Evolutionary conservation across 352 stramenopile species (phyloP).

Genomic region (Globisporangium megalacanthum): DNA sequence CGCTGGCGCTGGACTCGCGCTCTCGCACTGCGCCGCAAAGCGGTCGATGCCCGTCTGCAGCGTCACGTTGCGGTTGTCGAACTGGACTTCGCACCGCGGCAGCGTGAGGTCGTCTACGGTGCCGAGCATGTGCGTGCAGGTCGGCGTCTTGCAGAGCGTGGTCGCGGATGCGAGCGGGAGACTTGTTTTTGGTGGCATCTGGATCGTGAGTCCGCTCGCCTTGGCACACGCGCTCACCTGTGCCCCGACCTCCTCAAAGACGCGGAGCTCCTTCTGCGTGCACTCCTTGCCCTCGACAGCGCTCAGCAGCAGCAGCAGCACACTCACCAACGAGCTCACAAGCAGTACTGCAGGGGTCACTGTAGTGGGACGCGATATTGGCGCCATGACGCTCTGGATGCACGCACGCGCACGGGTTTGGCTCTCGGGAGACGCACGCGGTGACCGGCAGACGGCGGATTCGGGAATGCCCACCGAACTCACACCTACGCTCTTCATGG

Average conservation of each 20-base stretch:
- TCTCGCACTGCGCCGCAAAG: constrained; percentile 41
- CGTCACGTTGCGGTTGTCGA: constrained; percentile 47
- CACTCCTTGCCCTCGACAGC: constrained; percentile 16
- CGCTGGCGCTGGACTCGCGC: constrained; percentile 20
- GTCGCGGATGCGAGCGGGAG: constrained; percentile 24
- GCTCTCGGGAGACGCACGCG: too few species aligned
- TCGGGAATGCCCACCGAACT: neutral
- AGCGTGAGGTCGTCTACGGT: constrained; percentile 52
- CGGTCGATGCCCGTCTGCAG: constrained; percentile 40
- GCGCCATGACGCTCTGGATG: neutral
- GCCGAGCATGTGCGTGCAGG: constrained; percentile 49
- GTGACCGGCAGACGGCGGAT: neutral
- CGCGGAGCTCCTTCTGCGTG: constrained; percentile 28
- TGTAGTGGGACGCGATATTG: too few species aligned
- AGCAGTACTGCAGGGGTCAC: neutral
- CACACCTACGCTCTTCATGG: neutral
- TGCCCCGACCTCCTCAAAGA: constrained; percentile 35
- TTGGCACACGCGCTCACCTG: constrained; percentile 34
- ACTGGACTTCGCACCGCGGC: constrained; percentile 36
- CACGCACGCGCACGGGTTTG: neutral
- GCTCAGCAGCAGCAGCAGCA: constrained; percentile 9
- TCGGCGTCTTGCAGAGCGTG: constrained; percentile 33
- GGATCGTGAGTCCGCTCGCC: constrained; percentile 32
- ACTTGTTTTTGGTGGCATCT: constrained; percentile 27
- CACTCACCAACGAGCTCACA: constrained; percentile 3